Evolutionary conservation across 139 green algal species (phyloP), one percentile per base, ranked within the genome.

Genomic region (Astrephomene gubernaculifera): DNA sequence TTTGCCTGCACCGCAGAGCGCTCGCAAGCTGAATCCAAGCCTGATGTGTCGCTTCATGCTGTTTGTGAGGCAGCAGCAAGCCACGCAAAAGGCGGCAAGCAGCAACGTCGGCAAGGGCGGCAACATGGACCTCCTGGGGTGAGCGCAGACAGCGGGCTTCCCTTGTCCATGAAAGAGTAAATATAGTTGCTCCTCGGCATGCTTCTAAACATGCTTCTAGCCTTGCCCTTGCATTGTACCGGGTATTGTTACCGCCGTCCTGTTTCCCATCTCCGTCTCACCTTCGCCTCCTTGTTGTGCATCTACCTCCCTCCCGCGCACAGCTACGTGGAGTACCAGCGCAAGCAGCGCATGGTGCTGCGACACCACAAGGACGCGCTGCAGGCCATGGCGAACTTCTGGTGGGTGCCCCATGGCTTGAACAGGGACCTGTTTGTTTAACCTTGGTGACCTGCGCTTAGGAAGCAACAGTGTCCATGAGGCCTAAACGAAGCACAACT

Each of bases 121-220:
- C 38, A 83, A 12, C 43, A 83, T 83, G 76, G 76, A 83, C 61
- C 76, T 83, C n/a, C 61, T 83, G 27, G 76, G 76, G 76, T 83
- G 61, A 6, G 76, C 19, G n/a, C n/a, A n/a, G n/a, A n/a, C n/a
- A n/a, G n/a, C n/a, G n/a, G n/a, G n/a, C n/a, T n/a, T n/a, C n/a
- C n/a, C n/a, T n/a, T n/a, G n/a, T n/a, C n/a, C n/a, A n/a, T n/a
- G n/a, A n/a, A n/a, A n/a, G n/a, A n/a, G n/a, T n/a, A n/a, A n/a
- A n/a, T n/a, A n/a, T n/a, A n/a, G n/a, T n/a, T n/a, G n/a, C n/a
- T n/a, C n/a, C n/a, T n/a, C n/a, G n/a, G n/a, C n/a, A n/a, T n/a
- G n/a, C n/a, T n/a, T n/a, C n/a, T n/a, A n/a, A n/a, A n/a, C n/a
- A n/a, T n/a, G n/a, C n/a, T n/a, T n/a, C n/a, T n/a, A n/a, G n/a